These are phyloP conservation scores for Carpinus fangiana DNA, from an alignment of 306 rosid species.

Conservation along the genomic window DNA sequence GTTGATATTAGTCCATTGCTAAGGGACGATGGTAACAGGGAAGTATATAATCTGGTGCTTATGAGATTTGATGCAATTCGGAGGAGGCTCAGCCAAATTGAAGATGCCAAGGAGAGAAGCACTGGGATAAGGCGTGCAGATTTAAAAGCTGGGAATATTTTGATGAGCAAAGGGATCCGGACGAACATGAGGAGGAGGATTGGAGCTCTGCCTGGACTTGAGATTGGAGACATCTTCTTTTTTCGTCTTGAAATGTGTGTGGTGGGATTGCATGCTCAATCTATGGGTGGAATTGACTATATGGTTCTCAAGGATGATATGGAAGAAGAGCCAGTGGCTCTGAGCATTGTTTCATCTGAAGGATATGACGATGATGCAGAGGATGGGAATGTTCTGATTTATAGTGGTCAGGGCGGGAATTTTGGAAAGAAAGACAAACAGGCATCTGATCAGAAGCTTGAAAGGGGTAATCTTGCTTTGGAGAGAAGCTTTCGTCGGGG, in stretches of 20 bases:
- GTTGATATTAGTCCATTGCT: constrained; percentile 21
- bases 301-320: constrained; percentile 34
- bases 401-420: constrained; percentile 69
- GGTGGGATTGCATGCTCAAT: constrained; percentile 65
- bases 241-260: constrained; percentile 56
- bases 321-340: constrained; percentile 55
- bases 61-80: constrained; percentile 52
- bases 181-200: constrained; percentile 54
- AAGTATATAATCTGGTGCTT: constrained; percentile 44
- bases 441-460: constrained; percentile 67
- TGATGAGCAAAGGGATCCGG: constrained; percentile 46
- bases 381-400: constrained; percentile 52
- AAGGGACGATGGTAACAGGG: constrained; percentile 42
- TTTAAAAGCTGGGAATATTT: constrained; percentile 50
- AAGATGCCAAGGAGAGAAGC: constrained; percentile 44
- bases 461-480: constrained; percentile 71
- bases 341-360: constrained; percentile 68
- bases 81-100: constrained; percentile 63
- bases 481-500: constrained; percentile 47
- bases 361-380: constrained; percentile 55
- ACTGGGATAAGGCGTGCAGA: constrained; percentile 44
- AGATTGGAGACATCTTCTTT: constrained; percentile 67
- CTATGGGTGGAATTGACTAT: constrained; percentile 72
- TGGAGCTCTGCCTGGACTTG: constrained; percentile 63
- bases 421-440: constrained; percentile 50